Evolutionary conservation across 176 grass and related monocot species (phyloP).

Genomic region (Aegilops umbellulata): DNA sequence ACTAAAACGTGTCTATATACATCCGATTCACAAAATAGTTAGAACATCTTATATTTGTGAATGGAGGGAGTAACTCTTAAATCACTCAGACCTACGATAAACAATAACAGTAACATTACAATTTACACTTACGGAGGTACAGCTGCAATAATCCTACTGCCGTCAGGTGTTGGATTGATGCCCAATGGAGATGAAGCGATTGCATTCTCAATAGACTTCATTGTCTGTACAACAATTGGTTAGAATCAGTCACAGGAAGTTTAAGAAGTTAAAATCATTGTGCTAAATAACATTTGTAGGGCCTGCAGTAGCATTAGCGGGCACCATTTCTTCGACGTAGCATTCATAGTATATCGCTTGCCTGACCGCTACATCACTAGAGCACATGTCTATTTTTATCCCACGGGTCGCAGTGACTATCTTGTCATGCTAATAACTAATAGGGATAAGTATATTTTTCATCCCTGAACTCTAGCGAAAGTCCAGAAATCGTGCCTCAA

Average conservation of each 20-base stretch:
- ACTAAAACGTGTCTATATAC: no score
- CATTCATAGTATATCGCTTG: no score
- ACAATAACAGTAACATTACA: background rate
- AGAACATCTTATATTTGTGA: no score
- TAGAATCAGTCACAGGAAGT: conserved; percentile 8
- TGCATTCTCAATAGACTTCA: conserved; percentile 85
- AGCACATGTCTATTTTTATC: background rate
- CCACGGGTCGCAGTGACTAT: background rate
- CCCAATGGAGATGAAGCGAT: conserved; percentile 83
- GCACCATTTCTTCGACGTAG: no score
- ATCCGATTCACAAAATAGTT: no score
- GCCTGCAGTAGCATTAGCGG: no score
- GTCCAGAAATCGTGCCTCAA: no score
- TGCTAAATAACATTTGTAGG: background rate
- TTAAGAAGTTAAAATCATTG: background rate
- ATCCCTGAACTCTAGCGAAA: no score
- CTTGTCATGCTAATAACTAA: background rate
- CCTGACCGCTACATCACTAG: background rate
- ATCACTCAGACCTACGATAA: background rate
- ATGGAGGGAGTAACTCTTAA: background rate
- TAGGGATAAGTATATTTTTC: no score
- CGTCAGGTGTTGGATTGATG: conserved; percentile 82
- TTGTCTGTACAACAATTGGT: conserved; percentile 43
- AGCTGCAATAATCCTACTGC: conserved; percentile 73
- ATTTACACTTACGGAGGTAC: conserved; percentile 67